A percentile compares a stretch with the other conserved stretches of the same genome.
Evolutionary conservation across 352 stramenopile genomes (phyloP).

Genomic region (Phytopythium mirpurense): DNA sequence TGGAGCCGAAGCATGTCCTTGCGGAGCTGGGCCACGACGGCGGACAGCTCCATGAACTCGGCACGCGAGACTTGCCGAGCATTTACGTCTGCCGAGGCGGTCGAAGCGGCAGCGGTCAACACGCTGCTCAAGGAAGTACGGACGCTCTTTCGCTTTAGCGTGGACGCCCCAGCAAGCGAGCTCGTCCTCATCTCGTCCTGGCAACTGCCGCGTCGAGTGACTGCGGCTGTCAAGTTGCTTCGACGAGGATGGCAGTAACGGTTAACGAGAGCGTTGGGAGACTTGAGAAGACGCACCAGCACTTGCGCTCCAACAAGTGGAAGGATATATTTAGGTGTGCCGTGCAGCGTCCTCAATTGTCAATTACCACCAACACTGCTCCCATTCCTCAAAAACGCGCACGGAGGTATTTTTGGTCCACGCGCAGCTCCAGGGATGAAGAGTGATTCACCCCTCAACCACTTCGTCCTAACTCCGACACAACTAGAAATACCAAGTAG

Average conservation of each 20-base stretch:
- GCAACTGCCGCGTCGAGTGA: background rate
- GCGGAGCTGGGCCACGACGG: conserved; percentile 33
- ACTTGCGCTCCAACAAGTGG: too few relatives aligned
- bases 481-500: background rate
- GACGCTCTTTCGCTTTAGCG: conserved; percentile 15
- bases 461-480: too few relatives aligned
- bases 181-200: conserved; percentile 14
- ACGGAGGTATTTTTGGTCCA: background rate
- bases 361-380: too few relatives aligned
- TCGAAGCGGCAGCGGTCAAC: conserved; percentile 13
- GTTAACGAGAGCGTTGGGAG: background rate
- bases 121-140: background rate
- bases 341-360: too few relatives aligned
- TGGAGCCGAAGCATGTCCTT: conserved; percentile 41
- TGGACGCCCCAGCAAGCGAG: background rate
- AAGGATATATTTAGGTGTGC: too few relatives aligned
- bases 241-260: background rate
- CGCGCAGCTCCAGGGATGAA: background rate
- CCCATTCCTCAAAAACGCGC: background rate
- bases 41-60: conserved; percentile 58
- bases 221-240: too few relatives aligned
- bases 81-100: conserved; percentile 23
- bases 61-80: conserved; percentile 42
- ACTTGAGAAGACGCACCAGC: background rate
- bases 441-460: too few relatives aligned